Percentiles rank a stretch among this genome's conserved stretches.
Evolutionary conservation across 2,329 filamentous ascomycete species (phyloP).

Genomic region (Arachnomyces sp.): DNA sequence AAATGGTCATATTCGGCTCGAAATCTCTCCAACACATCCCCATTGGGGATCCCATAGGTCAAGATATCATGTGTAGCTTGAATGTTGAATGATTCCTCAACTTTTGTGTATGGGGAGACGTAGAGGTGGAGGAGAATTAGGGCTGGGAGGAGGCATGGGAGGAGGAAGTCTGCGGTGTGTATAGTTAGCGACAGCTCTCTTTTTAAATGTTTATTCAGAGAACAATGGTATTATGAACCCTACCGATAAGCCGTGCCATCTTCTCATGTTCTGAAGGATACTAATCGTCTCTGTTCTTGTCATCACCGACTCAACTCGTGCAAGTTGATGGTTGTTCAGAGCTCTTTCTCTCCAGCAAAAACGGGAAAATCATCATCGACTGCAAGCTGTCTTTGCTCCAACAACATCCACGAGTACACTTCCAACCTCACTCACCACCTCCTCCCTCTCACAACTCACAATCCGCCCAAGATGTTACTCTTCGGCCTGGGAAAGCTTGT

Average conservation of each 20-base stretch:
- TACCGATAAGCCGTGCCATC: conserved; percentile 9
- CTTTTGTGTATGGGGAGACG: conserved; percentile 83
- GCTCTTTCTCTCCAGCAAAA: conserved; percentile 3
- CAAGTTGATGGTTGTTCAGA: not conserved
- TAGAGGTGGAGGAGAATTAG: conserved; percentile 61
- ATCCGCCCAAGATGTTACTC: conserved; percentile 64
- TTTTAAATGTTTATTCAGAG: not conserved
- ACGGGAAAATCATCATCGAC: not conserved
- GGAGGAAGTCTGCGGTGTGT: conserved; percentile 35
- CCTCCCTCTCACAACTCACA: not conserved
- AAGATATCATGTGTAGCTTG: conserved; percentile 89
- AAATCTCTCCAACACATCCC: conserved; percentile 47
- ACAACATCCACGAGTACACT: not conserved
- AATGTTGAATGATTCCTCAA: conserved; percentile 97
- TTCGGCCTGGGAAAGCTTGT: conserved; percentile 62
- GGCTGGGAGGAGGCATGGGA: conserved; percentile 50
- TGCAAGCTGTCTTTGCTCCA: no score
- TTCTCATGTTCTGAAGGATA: conserved; percentile 5
- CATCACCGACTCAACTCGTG: no score
- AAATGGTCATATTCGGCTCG: conserved; percentile 74
- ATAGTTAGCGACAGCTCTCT: not conserved
- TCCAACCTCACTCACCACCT: no score
- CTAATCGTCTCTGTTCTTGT: not conserved
- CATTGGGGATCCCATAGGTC: conserved; percentile 63
- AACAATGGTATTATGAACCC: not conserved